Conservation (phyloP, 306 rosid genomes). For the Pterocarpus macrocarpus region DNA sequence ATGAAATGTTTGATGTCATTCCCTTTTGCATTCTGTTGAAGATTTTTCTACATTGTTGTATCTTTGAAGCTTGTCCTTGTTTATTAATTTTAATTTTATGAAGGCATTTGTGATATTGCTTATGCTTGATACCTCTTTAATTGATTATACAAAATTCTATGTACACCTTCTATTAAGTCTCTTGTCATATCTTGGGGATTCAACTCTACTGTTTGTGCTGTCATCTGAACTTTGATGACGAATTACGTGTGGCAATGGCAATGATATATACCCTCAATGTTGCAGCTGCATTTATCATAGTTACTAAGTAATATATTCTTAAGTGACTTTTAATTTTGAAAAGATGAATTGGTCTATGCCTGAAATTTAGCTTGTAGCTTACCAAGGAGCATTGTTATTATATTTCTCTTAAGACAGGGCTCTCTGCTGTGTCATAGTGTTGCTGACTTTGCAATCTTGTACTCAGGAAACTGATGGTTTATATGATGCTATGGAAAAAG, state of each 20-base stretch:
- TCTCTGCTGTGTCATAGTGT: conserved; percentile 73
- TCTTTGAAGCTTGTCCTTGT: conserved; percentile 10
- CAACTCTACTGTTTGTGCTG: conserved; percentile 18
- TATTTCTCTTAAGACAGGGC: conserved; percentile 71
- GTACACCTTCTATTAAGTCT: conserved; percentile 4
- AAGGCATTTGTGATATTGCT: conserved; percentile 28
- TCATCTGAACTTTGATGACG: conserved; percentile 35
- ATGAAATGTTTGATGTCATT: conserved; percentile 4
- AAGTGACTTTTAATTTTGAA: conserved; percentile 38
- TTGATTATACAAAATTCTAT: conserved; percentile 27
- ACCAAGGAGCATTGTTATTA: conserved; percentile 66
- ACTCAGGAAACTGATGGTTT: conserved; percentile 95
- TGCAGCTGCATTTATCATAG: conserved; percentile 32
- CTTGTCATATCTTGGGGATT: conserved; percentile 26
- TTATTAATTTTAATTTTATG: conserved; percentile 12
- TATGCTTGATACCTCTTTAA: conserved; percentile 32
- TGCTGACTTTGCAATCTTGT: conserved; percentile 93
- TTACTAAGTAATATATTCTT: conserved; percentile 16
- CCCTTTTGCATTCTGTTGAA: conserved; percentile 24
- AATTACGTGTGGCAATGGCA: conserved; percentile 1
- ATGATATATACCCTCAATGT: conserved; percentile 32
- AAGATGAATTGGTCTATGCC: conserved; percentile 49
- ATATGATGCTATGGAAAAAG: conserved; percentile 87
- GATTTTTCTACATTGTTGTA: conserved; percentile 8
- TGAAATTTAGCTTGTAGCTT: conserved; percentile 55